Base-by-base conservation (phyloP, 1,139 yeast genomes). In the Eremothecium sinecaudum region DNA sequence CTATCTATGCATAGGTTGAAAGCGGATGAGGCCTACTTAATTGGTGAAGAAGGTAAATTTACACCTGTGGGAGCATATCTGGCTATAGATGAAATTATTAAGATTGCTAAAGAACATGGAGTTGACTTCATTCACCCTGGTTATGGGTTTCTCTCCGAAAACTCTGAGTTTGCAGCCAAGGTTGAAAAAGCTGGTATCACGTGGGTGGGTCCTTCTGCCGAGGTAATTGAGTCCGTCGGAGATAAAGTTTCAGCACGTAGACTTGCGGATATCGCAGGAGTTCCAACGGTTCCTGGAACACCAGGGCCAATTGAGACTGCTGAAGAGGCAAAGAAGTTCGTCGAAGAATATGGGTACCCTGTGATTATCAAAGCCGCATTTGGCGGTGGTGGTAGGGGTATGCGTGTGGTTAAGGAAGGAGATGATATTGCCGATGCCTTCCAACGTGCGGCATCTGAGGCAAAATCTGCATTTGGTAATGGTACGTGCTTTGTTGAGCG, bases 341-440 rank as follows among this genome's bases (percentile, higher is more conserved):
- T 86, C 22, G 73, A 66, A 27, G 53, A 83, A 61, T 71, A 87
- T 60, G 98, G 99, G 17, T 87, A 60, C 64, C 99, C 99, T 7
- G 97, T 90, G 33, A 90, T 90, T 61, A 87, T 90, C 63, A 90
- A 90, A 66, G 98, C 99, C 28, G 98, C 98, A 29, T 90, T 82
- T 58, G 98, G 99, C 61, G 98, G 98, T 66, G 98, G 98, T 70
- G 98, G 99, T 56, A 79, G 98, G 65, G 98, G 98, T 70, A 90
- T 90, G 98, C 79, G 98, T 67, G 97, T 90, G 35, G 98, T 92
- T 33, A 73, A 93, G 57, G 96, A 90, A 61, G 97, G 96, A 50
- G 98, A 90, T 48, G 86, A 79, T 57, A 76, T 90, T 43, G 78
- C 61, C 34, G 97, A 90, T 60, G 97, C 97, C 24, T 90, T 90